Evolutionary conservation across 129 eudicot genomes (phyloP).

Genomic region (Smallanthus sonchifolius): DNA sequence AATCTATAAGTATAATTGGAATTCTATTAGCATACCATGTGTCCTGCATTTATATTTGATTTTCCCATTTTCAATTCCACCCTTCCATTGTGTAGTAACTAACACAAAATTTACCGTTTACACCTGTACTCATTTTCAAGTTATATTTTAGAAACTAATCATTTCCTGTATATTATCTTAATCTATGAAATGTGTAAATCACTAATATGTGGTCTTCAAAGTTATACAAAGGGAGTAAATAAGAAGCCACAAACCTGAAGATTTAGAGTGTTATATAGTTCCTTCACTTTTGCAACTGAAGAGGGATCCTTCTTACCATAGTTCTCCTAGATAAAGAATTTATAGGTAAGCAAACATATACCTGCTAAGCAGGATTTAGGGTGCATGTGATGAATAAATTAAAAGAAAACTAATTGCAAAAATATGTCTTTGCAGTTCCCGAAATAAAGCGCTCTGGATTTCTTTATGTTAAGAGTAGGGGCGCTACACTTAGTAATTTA

Average conservation of each 20-base stretch:
- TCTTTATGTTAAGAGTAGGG: not conserved
- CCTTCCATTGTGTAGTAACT: too few relatives aligned
- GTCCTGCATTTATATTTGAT: too few relatives aligned
- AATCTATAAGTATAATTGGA: too few relatives aligned
- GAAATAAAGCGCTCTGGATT: not conserved
- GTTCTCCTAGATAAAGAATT: constrained; percentile 49
- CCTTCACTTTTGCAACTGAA: constrained; percentile 78
- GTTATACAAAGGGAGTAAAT: not conserved
- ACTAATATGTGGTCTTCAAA: not conserved
- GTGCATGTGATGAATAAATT: not conserved
- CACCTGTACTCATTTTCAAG: too few relatives aligned
- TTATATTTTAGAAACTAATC: too few relatives aligned
- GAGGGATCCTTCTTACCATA: constrained; percentile 75
- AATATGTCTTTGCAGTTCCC: not conserved
- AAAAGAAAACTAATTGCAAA: not conserved
- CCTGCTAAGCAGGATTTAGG: not conserved
- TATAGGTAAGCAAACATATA: constrained; percentile 12
- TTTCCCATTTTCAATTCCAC: too few relatives aligned
- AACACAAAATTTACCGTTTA: too few relatives aligned
- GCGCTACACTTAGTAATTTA: not conserved
- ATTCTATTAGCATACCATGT: too few relatives aligned
- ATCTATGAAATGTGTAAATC: too few relatives aligned
- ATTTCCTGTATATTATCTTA: too few relatives aligned
- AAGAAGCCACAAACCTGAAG: constrained; percentile 55
- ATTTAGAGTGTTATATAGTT: constrained; percentile 58